Base-by-base conservation (phyloP, 116 monocot species). In the Dioscorea cayenensis region DNA sequence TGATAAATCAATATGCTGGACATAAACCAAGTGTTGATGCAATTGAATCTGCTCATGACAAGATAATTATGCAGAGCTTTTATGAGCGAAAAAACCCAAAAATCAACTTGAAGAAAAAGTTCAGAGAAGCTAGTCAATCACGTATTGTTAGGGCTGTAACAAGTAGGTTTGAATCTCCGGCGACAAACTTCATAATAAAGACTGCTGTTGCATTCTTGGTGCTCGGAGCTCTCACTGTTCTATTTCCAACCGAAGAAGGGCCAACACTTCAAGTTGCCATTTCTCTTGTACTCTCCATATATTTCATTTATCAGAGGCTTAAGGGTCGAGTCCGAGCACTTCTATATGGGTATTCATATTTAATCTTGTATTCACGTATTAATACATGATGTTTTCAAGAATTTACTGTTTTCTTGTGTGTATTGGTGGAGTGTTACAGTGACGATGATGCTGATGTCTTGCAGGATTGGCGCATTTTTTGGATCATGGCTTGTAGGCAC, bases 241-340 rank as follows among this genome's bases (percentile, higher is more conserved):
- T 86, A 25, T 97, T 93, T 84, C 97, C 97, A 27, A 93, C 97
- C 16, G 97, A 97, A 83, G 97, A 97, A 79, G 97, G 97, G n/a
- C 97, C 97, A 64, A 97, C 97, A 66, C 83, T 93, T 64, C 97
- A 97, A 90, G 97, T 97, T 28, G 86, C 88, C 37, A 80, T 90
- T 77, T 97, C 97, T 69, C 78, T 92, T 62, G 77, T 85, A 36
- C 79, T 86, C 66, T 76, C 92, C 12, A 74, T 97, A 63, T 97
- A 90, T 76, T 97, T 97, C 78, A 84, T 97, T 52, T 69, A 90
- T 73, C 64, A 72, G 21, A 87, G 90, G 72, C 82, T 90, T 28
- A 88, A 66, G 64, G 88, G 79, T 63, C 75, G 77, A 71, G 14
- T 90, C 10, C 77, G 82, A 73, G 82, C 96, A 51, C 82, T 88